phyloP scores from a whole-genome alignment of 306 rosid species.

The Lathyrus oleraceus region DNA sequence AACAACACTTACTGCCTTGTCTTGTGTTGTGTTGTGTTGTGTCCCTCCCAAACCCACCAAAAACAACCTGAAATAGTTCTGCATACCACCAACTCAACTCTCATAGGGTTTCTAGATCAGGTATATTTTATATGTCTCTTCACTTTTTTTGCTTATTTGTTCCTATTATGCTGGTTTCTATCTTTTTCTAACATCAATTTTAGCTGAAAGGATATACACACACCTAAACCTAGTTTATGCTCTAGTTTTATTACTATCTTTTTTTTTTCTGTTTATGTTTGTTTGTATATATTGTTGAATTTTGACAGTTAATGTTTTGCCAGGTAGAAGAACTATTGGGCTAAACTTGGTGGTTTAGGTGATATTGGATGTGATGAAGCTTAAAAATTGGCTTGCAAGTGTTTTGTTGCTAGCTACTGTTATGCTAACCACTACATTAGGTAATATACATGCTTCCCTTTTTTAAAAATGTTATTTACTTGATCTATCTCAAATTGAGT shows the following conservation, averaged over 20 bases:
- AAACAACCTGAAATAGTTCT: neutral
- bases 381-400: slow-evolving; percentile 44
- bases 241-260: neutral
- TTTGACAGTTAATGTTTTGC: slow-evolving; percentile 41
- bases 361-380: slow-evolving; percentile 55
- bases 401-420: slow-evolving; percentile 55
- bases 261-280: neutral
- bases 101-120: slow-evolving; percentile 30
- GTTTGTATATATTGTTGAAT: slow-evolving; percentile 17
- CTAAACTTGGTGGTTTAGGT: slow-evolving; percentile 38
- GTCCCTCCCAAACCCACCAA: neutral
- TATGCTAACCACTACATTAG: slow-evolving; percentile 52
- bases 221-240: neutral
- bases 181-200: slow-evolving; percentile 12
- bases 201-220: neutral
- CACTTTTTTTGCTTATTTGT: slow-evolving; percentile 8
- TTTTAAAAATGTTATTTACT: slow-evolving; percentile 15
- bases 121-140: neutral
- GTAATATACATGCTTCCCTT: slow-evolving; percentile 40
- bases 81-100: neutral
- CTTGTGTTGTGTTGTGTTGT: slow-evolving; percentile 15
- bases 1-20: neutral
- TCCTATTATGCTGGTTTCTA: neutral
- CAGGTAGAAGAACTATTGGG: slow-evolving; percentile 9
- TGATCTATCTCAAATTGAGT: neutral